These are phyloP conservation scores for Diplodia corticola DNA, from an alignment of 2,329 filamentous ascomycete genomes.

Conservation along the genomic window DNA sequence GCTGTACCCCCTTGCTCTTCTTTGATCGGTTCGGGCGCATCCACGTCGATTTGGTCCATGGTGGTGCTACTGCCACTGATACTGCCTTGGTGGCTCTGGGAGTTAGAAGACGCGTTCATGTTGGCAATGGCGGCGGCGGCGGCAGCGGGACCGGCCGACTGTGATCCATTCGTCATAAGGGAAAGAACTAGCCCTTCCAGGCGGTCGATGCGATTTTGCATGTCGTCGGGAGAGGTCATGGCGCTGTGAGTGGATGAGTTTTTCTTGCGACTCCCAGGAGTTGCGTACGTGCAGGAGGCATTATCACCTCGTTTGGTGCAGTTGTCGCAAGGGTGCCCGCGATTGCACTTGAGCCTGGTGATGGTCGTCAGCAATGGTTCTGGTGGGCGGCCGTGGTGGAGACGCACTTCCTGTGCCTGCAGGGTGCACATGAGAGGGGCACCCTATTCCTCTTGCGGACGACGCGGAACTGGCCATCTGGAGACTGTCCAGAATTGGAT, in stretches of 20 bases:
- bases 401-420: conserved; percentile 82
- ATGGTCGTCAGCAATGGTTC: conserved; percentile 26
- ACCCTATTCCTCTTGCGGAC: conserved; percentile 91
- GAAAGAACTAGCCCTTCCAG: conserved; percentile 89
- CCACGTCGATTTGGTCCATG: conserved; percentile 51
- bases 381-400: background rate
- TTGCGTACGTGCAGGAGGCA: conserved; percentile 80
- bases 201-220: conserved; percentile 97
- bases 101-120: conserved; percentile 31
- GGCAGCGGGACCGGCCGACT: conserved; percentile 58
- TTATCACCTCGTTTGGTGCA: conserved; percentile 86
- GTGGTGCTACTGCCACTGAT: conserved; percentile 40
- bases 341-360: conserved; percentile 81
- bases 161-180: conserved; percentile 85
- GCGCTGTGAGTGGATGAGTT: conserved; percentile 55
- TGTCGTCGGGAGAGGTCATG: conserved; percentile 77
- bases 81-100: conserved; percentile 33
- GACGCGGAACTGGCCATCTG: conserved; percentile 82
- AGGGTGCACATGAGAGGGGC: conserved; percentile 87
- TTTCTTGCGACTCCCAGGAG: conserved; percentile 70
- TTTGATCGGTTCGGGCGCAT: conserved; percentile 57
- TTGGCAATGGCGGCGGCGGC: conserved; percentile 59
- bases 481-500: conserved; percentile 74
- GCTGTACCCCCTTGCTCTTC: conserved; percentile 50
- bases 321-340: conserved; percentile 87